Base-by-base conservation (phyloP, 805 yeast species). In the Lipomyces oligophaga region DNA sequence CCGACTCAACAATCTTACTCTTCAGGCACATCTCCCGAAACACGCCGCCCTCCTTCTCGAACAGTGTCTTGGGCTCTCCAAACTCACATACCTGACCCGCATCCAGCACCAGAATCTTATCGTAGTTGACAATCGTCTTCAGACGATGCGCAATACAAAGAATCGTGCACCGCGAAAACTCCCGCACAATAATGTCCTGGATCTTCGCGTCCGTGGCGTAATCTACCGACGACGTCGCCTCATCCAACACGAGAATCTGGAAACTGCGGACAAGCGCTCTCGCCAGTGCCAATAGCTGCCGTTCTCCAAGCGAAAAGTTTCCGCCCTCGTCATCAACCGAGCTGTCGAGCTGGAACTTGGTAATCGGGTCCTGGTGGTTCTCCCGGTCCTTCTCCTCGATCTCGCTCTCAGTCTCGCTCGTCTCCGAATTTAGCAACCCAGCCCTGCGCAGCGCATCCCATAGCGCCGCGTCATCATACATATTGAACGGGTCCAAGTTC, bases 91-190 rank as follows among this genome's bases (percentile, higher is more conserved):
- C 78, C 55, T 76, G 76, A 49, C 96, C 95, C 39, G 82, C 78
- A 59, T 85, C 95, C 77, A 86, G 74, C 5, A 86, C 95, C 54
- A 87, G 68, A 44, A 86, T 83, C 64, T 80, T 76, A 61, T 86
- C 95, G 57, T 83, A 84, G 57, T 78, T 76, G 42, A 81, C 68
- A 53, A 83, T 83, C 0, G 90, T 81, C 53, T 80, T 77, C 67
- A 87, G 72, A 52, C 96, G 72, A 58, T 82, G 89, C 2, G 89
- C 89, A 62, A 82, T 80, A 62, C 87, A 80, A 40, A 83, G 61
- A 35, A 83, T 77, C 0, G 89, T 83, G 60, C 86, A 80, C 31
- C 74, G 65, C 8, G 67, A 64, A 60, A 83, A 83, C 56, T 81
- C 85, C 3, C 61, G 60, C 0, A 70, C 71, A 53, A 83, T 81